Evolutionary conservation across 495 filamentous ascomycete genomes (phyloP), one percentile per base, ranked within the genome.

Genomic region (Jackrogersella minutella): DNA sequence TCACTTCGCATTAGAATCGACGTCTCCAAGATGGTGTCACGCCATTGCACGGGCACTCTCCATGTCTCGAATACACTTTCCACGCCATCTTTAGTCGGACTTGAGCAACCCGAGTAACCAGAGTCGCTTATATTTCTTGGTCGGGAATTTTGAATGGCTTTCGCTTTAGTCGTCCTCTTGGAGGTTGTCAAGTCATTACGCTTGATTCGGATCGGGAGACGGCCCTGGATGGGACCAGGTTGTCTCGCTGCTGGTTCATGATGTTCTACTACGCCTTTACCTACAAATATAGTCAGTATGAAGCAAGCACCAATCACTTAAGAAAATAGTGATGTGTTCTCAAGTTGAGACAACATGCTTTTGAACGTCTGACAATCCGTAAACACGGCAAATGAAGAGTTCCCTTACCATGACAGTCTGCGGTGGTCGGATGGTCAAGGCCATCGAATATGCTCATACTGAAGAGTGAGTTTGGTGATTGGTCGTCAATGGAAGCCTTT

Each of bases 21-120:
- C 41, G 63, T 72, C 57, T 72, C 72, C n/a, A 74, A 33, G n/a
- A 74, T 34, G 28, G 2, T 19, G 24, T 74, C 72, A 21, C 72
- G 33, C 69, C 72, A 68, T 21, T 65, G n/a, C 14, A 53, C 31
- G 0, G 72, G 72, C 40, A 64, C 16, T 26, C 36, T 68, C 13
- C 58, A 65, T 13, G 58, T 55, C 26, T 22, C 13, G 11, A 7
- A 11, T 37, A 3, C 21, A 7, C 16, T 10, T 0, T 5, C 11
- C 28, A n/a, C 5, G 4, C 43, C 24, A n/a, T 7, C 7, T 4
- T 36, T 53, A 7, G 4, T 19, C 16, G 59, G 5, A 26, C 11
- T 19, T 17, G 26, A 24, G 13, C 11, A 13, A 37, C 17, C 17
- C 6, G 26, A 24, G 19, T 8, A 3, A 7, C 24, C 17, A 9